Conservation (phyloP, 2,329 filamentous ascomycete genomes). For the Didymellaceae sp. region DNA sequence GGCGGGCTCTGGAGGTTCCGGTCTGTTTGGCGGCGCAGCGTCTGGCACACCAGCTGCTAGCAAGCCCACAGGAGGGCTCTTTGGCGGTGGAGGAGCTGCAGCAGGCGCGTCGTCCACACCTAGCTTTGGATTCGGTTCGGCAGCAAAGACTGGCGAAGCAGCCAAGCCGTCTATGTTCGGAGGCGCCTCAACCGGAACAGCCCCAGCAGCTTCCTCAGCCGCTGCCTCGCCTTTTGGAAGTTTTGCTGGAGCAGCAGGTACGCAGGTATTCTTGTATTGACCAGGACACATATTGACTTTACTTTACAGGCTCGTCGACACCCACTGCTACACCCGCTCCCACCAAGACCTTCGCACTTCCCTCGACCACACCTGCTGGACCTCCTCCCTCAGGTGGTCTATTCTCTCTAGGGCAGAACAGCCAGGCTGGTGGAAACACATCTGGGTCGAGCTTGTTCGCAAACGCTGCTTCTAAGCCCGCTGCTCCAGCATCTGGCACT, state of each 20-base stretch:
- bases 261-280: neutral
- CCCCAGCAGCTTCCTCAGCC: slow-evolving; percentile 22
- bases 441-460: slow-evolving; percentile 26
- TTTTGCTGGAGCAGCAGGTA: slow-evolving; percentile 28
- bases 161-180: slow-evolving; percentile 38
- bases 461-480: slow-evolving; percentile 28
- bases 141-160: slow-evolving; percentile 31
- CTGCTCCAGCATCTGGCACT: slow-evolving; percentile 37
- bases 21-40: slow-evolving; percentile 36
- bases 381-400: too few relatives aligned
- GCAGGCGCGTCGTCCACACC: slow-evolving; percentile 30
- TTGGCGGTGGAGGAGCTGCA: slow-evolving; percentile 34
- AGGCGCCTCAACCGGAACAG: slow-evolving; percentile 18
- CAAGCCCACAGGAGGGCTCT: slow-evolving; percentile 37
- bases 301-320: slow-evolving; percentile 25
- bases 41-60: slow-evolving; percentile 38
- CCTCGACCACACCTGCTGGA: slow-evolving; percentile 50
- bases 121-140: slow-evolving; percentile 21
- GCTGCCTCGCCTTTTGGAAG: slow-evolving; percentile 23
- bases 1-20: slow-evolving; percentile 17
- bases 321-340: slow-evolving; percentile 44
- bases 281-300: neutral
- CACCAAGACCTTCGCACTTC: slow-evolving; percentile 45
- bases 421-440: slow-evolving; percentile 18
- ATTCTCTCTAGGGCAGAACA: slow-evolving; percentile 35